Conservation (phyloP, 2,329 filamentous ascomycete species). For the Sclerotiophoma versabilis region DNA sequence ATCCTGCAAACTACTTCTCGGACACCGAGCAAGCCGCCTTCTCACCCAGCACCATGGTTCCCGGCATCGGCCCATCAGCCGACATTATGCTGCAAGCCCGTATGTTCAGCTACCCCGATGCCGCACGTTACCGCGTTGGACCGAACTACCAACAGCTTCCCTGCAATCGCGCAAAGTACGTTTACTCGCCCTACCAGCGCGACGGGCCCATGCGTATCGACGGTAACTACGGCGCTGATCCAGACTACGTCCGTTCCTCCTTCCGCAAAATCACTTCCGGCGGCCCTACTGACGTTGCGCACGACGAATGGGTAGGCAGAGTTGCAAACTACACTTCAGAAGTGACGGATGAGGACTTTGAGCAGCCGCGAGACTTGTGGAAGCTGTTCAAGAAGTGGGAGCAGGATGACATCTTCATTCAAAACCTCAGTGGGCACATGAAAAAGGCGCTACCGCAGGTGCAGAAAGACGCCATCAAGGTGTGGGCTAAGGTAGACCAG, state of each 20-base stretch:
- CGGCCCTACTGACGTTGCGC: conserved; percentile 27
- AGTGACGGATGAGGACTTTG: conserved; percentile 60
- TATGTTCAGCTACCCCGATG: conserved; percentile 69
- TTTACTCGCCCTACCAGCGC: conserved; percentile 38
- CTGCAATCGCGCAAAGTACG: conserved; percentile 36
- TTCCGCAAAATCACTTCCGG: conserved; percentile 18
- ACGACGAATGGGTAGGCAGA: conserved; percentile 31
- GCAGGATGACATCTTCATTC: conserved; percentile 37
- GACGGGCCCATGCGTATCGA: conserved; percentile 42
- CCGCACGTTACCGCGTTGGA: conserved; percentile 56
- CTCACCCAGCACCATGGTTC: conserved; percentile 69
- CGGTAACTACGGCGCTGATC: conserved; percentile 57
- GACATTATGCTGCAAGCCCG: conserved; percentile 69
- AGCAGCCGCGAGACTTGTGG: conserved; percentile 60
- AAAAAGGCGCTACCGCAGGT: conserved; percentile 28
- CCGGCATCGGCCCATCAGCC: conserved; percentile 67
- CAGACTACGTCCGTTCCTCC: conserved; percentile 52
- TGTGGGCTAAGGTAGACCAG: conserved; percentile 26
- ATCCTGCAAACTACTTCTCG: conserved; percentile 70
- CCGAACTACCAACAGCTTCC: conserved; percentile 60
- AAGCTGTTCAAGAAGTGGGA: conserved; percentile 37
- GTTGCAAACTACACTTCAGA: conserved; percentile 29
- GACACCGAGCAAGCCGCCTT: conserved; percentile 75
- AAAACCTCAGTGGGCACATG: conserved; percentile 32
- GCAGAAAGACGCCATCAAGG: conserved; percentile 29